phyloP scores from a whole-genome alignment of 2,329 filamentous ascomycete genomes.

The Aspergillus fructus region DNA sequence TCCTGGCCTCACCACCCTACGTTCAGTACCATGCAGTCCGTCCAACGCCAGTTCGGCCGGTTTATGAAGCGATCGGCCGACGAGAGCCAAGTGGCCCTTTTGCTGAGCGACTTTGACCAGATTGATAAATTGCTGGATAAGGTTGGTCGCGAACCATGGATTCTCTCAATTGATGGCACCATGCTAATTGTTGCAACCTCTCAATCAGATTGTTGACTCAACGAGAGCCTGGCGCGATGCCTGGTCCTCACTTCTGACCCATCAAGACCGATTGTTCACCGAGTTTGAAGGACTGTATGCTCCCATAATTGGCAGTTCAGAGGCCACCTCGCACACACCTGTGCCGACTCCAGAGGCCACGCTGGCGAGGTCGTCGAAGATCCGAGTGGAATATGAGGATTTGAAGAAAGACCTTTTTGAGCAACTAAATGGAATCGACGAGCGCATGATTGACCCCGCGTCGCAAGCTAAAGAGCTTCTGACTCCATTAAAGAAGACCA shows the following conservation, averaged over 20 bases:
- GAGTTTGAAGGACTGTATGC: conserved; percentile 74
- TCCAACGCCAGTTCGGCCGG: conserved; percentile 73
- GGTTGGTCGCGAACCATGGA: conserved; percentile 48
- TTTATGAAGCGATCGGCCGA: conserved; percentile 71
- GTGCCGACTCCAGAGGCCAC: conserved; percentile 62
- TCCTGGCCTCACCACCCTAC: neutral
- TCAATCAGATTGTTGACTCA: conserved; percentile 67
- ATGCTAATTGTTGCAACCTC: conserved; percentile 2
- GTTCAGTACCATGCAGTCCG: conserved; percentile 38
- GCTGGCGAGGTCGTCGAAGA: conserved; percentile 62
- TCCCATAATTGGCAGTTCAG: conserved; percentile 67
- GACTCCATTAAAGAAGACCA: conserved; percentile 73
- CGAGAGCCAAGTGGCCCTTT: conserved; percentile 70
- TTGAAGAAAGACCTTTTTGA: conserved; percentile 69
- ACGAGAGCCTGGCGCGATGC: conserved; percentile 75
- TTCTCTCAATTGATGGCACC: neutral
- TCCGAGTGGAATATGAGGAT: conserved; percentile 68
- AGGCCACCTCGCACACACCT: conserved; percentile 57
- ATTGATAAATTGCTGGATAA: conserved; percentile 71
- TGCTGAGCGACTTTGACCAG: conserved; percentile 78
- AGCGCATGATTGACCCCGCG: conserved; percentile 67
- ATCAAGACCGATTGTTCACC: conserved; percentile 65
- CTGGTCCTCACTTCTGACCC: conserved; percentile 70
- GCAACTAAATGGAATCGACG: conserved; percentile 70
- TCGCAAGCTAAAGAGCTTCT: conserved; percentile 67